A percentile compares a stretch with the other conserved stretches of the same genome.
Conservation (phyloP, 2,329 filamentous ascomycete species). For the Beauveria sp. region DNA sequence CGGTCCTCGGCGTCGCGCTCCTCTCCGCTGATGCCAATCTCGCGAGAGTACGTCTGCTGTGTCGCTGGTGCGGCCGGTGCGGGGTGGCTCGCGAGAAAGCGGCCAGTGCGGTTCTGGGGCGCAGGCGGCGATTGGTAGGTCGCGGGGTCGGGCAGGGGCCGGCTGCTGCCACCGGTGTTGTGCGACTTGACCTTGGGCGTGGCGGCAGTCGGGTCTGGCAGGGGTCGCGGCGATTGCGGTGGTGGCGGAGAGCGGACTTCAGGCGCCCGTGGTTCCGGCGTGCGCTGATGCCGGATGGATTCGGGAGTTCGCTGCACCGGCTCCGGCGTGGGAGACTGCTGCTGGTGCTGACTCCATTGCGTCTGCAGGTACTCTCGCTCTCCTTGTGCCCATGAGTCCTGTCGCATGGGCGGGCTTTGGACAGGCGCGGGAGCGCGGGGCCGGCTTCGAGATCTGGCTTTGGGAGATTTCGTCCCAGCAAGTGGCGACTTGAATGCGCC, state of each 20-base stretch:
- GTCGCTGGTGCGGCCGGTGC: slow-evolving; percentile 33
- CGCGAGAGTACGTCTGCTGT: slow-evolving; percentile 45
- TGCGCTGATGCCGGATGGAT: slow-evolving; percentile 8
- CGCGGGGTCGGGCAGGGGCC: slow-evolving; percentile 47
- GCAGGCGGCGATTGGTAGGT: slow-evolving; percentile 22
- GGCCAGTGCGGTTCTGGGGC: slow-evolving; percentile 44
- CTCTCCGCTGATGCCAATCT: slow-evolving; percentile 46
- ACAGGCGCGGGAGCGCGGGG: slow-evolving; percentile 20
- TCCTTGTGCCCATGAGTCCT: slow-evolving; percentile 57
- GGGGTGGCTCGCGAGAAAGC: slow-evolving; percentile 48
- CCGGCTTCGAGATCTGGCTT: slow-evolving; percentile 35
- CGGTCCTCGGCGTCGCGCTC: slow-evolving; percentile 58
- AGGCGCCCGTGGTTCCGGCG: slow-evolving; percentile 11
- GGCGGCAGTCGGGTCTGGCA: slow-evolving; percentile 29
- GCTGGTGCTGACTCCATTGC: slow-evolving; percentile 39
- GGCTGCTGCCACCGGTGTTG: slow-evolving; percentile 28
- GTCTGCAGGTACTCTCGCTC: slow-evolving; percentile 58
- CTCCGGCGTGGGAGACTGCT: slow-evolving; percentile 22
- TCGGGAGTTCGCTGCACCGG: slow-evolving; percentile 15
- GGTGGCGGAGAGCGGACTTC: slow-evolving; percentile 14
- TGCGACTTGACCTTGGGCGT: slow-evolving; percentile 27
- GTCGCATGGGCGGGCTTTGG: slow-evolving; percentile 40
- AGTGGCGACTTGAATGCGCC: slow-evolving; percentile 1
- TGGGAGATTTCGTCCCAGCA: slow-evolving; percentile 12
- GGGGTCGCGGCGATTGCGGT: slow-evolving; percentile 31